phyloP scores from a whole-genome alignment of 202 grass and related monocot species.

The Cymbopogon flexuosus region DNA sequence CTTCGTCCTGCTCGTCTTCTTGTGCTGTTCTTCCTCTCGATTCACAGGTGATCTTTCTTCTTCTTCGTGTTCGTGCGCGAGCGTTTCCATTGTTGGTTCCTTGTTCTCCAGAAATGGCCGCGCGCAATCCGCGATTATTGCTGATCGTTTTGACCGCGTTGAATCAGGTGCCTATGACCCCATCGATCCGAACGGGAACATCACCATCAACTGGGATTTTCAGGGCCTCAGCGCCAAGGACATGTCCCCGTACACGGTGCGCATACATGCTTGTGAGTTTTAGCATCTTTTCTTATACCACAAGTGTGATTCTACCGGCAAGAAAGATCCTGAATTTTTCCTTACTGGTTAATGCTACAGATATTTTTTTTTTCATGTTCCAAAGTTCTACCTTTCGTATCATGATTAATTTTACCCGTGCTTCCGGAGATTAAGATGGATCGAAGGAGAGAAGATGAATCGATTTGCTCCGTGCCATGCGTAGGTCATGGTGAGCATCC shows the following conservation, averaged over 20 bases:
- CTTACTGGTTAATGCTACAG: not conserved
- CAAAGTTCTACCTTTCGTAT: not conserved
- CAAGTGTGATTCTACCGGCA: too few species aligned
- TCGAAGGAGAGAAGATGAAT: not conserved
- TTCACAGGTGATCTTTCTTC: constrained; percentile 13
- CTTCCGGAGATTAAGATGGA: not conserved
- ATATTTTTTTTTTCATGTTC: not conserved
- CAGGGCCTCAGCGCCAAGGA: not conserved
- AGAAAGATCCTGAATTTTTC: not conserved
- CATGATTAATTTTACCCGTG: not conserved
- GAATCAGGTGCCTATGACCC: constrained; percentile 56
- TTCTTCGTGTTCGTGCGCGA: not conserved
- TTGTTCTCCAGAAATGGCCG: not conserved
- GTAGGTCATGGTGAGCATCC: constrained; percentile 60
- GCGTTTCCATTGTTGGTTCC: not conserved
- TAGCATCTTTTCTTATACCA: too few species aligned
- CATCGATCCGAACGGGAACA: constrained; percentile 53
- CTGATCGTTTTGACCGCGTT: not conserved
- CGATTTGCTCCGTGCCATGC: not conserved
- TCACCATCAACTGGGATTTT: constrained; percentile 74
- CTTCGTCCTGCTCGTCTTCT: constrained; percentile 19
- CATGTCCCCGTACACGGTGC: constrained; percentile 31
- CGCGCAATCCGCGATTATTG: not conserved
- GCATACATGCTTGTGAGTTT: constrained; percentile 19
- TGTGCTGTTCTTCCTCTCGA: constrained; percentile 5